Evolutionary conservation across 768 basidiomycete genomes (phyloP).

Genomic region (Lactarius vividus): DNA sequence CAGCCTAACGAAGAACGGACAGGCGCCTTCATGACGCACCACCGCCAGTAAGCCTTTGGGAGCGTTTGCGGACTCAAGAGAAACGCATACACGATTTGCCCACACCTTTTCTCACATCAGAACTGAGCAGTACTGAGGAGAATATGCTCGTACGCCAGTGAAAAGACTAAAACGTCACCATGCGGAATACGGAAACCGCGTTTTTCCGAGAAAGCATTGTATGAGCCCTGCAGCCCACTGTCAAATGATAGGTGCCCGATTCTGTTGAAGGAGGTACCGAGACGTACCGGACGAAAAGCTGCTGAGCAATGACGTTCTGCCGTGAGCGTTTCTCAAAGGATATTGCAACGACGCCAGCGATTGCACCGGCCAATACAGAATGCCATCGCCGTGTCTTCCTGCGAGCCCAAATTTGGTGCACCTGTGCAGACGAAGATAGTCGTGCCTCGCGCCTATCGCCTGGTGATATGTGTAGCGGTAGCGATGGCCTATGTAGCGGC

Average conservation of each 20-base stretch:
- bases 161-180: constrained; percentile 81
- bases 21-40: constrained; percentile 45
- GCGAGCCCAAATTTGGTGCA: constrained; percentile 58
- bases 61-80: constrained; percentile 81
- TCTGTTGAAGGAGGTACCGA: neutral
- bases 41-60: constrained; percentile 68
- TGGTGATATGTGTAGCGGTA: constrained; percentile 9
- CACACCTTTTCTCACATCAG: constrained; percentile 48
- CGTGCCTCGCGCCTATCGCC: constrained; percentile 43
- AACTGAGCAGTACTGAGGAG: neutral
- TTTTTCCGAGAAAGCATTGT: constrained; percentile 71
- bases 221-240: constrained; percentile 88
- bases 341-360: constrained; percentile 71
- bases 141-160: constrained; percentile 53
- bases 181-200: constrained; percentile 71
- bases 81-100: constrained; percentile 82
- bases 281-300: constrained; percentile 81
- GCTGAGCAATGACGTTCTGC: constrained; percentile 72
- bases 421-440: constrained; percentile 60
- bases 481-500: constrained; percentile 25
- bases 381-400: constrained; percentile 78
- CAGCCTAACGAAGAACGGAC: neutral
- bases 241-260: neutral
- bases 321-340: constrained; percentile 71
- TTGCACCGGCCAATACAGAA: constrained; percentile 70